phyloP scores from a whole-genome alignment of 345 rosid genomes.

The Arabidopsis suecica region DNA sequence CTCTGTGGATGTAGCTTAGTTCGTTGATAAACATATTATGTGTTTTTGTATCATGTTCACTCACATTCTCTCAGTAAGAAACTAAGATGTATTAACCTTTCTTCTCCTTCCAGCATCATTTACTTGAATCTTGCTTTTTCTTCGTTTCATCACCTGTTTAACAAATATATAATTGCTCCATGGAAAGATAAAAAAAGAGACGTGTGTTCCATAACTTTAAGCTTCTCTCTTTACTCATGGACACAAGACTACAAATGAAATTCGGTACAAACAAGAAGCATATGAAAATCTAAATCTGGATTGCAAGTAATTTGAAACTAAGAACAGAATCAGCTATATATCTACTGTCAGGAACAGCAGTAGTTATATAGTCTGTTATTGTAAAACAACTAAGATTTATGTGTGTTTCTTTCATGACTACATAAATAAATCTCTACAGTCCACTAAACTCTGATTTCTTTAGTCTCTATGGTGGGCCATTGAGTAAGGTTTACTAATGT shows the following conservation, averaged over 20 bases:
- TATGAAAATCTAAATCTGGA: constrained; percentile 11
- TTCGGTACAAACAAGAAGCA: constrained; percentile 14
- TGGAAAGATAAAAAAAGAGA: constrained; percentile 9
- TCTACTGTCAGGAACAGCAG: constrained; percentile 23
- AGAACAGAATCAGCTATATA: not conserved
- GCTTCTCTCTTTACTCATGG: constrained; percentile 9
- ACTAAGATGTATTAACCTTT: constrained; percentile 26
- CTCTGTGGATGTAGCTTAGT: constrained; percentile 21
- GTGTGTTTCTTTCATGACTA: constrained; percentile 3
- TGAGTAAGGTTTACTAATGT: not conserved
- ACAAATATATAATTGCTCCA: not conserved
- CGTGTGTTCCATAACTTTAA: constrained; percentile 18
- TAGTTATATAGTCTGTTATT: no score
- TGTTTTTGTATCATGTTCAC: constrained; percentile 30
- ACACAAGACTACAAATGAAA: not conserved
- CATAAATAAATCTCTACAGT: constrained; percentile 1
- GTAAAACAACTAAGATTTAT: no score
- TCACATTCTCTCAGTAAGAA: constrained; percentile 2
- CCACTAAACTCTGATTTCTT: constrained; percentile 11
- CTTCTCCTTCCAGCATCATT: constrained; percentile 23
- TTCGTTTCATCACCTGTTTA: not conserved
- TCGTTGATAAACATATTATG: constrained; percentile 28
- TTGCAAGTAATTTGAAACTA: constrained; percentile 5
- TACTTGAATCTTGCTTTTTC: constrained; percentile 14
- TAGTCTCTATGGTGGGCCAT: constrained; percentile 4